Conservation (phyloP, 805 yeast genomes). For the Spathaspora girioi region DNA sequence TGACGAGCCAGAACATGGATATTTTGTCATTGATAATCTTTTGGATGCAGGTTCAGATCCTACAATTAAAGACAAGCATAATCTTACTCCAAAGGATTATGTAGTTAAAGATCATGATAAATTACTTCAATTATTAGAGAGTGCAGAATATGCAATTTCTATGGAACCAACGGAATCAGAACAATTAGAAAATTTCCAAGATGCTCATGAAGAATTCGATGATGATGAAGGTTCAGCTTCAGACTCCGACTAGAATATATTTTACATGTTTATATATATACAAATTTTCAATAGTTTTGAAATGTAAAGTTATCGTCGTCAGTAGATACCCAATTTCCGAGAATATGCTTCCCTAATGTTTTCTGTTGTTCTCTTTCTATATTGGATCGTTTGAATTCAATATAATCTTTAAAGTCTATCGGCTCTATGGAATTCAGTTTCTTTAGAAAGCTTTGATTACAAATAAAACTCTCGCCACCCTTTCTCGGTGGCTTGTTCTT, state of each 20-base stretch:
- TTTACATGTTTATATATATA: background rate
- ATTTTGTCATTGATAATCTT: slow-evolving; percentile 71
- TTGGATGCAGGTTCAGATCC: slow-evolving; percentile 93
- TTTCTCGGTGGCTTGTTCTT: slow-evolving; percentile 43
- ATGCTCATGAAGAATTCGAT: slow-evolving; percentile 33
- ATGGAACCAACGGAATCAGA: slow-evolving; percentile 28
- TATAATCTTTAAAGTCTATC: slow-evolving; percentile 17
- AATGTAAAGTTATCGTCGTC: slow-evolving; percentile 37
- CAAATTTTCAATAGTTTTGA: background rate
- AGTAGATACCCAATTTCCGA: slow-evolving; percentile 48
- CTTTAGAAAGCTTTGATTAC: slow-evolving; percentile 22
- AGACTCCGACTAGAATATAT: slow-evolving; percentile 21
- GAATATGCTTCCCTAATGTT: slow-evolving; percentile 18
- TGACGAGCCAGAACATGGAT: slow-evolving; percentile 83
- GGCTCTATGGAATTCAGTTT: slow-evolving; percentile 5
- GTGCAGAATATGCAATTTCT: slow-evolving; percentile 75
- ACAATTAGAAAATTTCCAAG: slow-evolving; percentile 32
- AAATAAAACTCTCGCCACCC: slow-evolving; percentile 41
- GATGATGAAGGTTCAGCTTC: slow-evolving; percentile 29
- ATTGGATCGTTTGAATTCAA: slow-evolving; percentile 25
- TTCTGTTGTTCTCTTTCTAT: slow-evolving; percentile 26
- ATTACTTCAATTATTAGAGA: slow-evolving; percentile 62
- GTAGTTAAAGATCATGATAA: slow-evolving; percentile 52
- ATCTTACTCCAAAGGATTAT: slow-evolving; percentile 74
- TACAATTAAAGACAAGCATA: slow-evolving; percentile 38